Evolutionary conservation across 192 early-diverging fungal genomes (phyloP).

Genomic region (Coemansia sp.): DNA sequence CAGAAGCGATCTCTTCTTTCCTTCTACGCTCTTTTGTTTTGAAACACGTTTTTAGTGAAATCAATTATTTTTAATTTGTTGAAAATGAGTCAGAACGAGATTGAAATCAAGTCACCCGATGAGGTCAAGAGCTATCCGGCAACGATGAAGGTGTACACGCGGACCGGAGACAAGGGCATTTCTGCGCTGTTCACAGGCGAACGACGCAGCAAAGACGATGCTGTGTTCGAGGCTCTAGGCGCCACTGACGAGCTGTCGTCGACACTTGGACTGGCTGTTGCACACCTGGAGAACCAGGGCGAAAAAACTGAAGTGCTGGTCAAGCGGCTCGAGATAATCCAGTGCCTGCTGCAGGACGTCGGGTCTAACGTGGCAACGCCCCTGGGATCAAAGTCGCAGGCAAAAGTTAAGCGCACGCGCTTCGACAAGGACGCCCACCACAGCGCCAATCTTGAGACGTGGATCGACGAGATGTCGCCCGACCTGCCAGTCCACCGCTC

Average conservation of each 20-base stretch:
- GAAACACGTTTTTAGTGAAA: too few relatives aligned
- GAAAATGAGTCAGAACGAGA: too few relatives aligned
- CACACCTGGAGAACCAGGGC: conserved; percentile 25
- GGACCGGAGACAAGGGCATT: conserved; percentile 93
- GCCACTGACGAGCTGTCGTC: conserved; percentile 85
- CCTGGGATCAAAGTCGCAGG: conserved; percentile 58
- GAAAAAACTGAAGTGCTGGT: conserved; percentile 14
- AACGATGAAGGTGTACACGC: conserved; percentile 81
- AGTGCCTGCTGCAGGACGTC: conserved; percentile 88
- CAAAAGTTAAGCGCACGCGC: conserved; percentile 64
- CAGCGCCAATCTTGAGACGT: conserved; percentile 66
- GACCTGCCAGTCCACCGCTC: conserved; percentile 72
- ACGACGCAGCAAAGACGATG: conserved; percentile 80
- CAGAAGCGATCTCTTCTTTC: too few relatives aligned
- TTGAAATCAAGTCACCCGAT: conserved; percentile 35
- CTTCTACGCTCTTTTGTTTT: too few relatives aligned
- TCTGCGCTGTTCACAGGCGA: conserved; percentile 90
- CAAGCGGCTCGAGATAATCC: conserved; percentile 63
- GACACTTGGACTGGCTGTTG: conserved; percentile 47
- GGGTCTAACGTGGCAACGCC: conserved; percentile 93
- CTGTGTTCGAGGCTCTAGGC: conserved; percentile 89
- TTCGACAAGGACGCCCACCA: conserved; percentile 75
- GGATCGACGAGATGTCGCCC: conserved; percentile 80
- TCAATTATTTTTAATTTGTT: too few relatives aligned
- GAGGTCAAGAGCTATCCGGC: conserved; percentile 52